phyloP scores from a whole-genome alignment of 495 filamentous ascomycete species.

The Pseudevernia furfuracea region DNA sequence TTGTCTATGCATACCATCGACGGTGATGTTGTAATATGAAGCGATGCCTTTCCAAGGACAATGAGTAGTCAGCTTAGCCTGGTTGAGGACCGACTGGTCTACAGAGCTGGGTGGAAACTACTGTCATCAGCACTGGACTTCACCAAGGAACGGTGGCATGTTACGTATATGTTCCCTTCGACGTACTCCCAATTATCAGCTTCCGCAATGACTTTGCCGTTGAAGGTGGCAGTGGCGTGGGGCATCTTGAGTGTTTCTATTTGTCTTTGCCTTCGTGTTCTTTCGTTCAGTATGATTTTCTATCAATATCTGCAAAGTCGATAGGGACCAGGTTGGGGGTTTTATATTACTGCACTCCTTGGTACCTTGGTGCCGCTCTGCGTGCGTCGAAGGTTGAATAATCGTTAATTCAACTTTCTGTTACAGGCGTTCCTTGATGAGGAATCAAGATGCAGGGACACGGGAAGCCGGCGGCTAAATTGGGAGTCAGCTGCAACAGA shows the following conservation, averaged over 20 bases:
- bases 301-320: not conserved
- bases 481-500: not conserved
- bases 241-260: conserved; percentile 29
- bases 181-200: conserved; percentile 56
- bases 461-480: not conserved
- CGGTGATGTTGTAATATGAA: conserved; percentile 56
- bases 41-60: conserved; percentile 69
- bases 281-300: not conserved
- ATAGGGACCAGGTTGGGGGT: not conserved
- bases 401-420: not conserved
- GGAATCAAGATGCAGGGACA: conserved; percentile 8
- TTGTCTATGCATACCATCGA: conserved; percentile 40
- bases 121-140: not conserved
- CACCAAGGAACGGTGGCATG: not conserved
- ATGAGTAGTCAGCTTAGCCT: conserved; percentile 43
- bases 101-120: conserved; percentile 35
- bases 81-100: conserved; percentile 40
- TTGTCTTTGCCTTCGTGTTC: not conserved
- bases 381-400: not conserved
- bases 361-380: not conserved
- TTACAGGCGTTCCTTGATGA: not conserved
- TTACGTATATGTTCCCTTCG: conserved; percentile 67
- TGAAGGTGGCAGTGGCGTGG: conserved; percentile 51
- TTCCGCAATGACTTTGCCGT: conserved; percentile 52
- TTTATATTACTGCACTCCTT: not conserved